Base-by-base conservation (phyloP, 805 yeast genomes). In the Sugiyamaella boreocaroliniensis region DNA sequence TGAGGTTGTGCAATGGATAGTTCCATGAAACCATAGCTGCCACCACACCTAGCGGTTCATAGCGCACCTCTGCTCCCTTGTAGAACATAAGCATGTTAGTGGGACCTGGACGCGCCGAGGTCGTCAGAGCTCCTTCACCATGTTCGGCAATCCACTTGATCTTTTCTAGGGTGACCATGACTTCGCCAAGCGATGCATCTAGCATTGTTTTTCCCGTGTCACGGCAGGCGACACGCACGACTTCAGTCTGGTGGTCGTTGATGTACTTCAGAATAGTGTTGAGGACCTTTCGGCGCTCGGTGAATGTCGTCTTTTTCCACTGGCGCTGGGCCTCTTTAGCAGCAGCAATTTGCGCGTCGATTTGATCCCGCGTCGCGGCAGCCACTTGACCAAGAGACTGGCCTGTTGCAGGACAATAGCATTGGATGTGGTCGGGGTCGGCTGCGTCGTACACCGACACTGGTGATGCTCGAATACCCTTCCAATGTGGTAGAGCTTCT, bases 401-500 rank as follows among this genome's bases (percentile, higher is more conserved):
- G 34, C 97, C 95, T 0, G 98, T 93, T 0, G 98, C 97, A 2
- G 99, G 99, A 70, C 99, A 92, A 67, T 87, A 85, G 55, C 90
- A 81, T 64, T 88, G 90, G 56, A 92, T 86, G 58, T 69, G 74
- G 18, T 72, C 75, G 1, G 92, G 86, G 50, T 85, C 89, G 20
- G 77, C 78, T 1, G 77, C 76, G 52, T 80, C 79, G 71, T 58
- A 62, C 2, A 87, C 74, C 12, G 81, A 72, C 12, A 85, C 77
- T 0, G 89, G 83, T 49, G 79, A 78, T 34, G 88, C 73, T 49
- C 96, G 73, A 61, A 81, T 85, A 6, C 96, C 96, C 68, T 89
- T 89, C 97, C 97, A 90, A 65, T 88, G 92, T 3, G 89, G 88
- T 64, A 82, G 77, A 29, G 95, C 89, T 62, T 85, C 88, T 55